Conservation (phyloP, 805 yeast genomes). For the Saturnispora zaruensis region DNA sequence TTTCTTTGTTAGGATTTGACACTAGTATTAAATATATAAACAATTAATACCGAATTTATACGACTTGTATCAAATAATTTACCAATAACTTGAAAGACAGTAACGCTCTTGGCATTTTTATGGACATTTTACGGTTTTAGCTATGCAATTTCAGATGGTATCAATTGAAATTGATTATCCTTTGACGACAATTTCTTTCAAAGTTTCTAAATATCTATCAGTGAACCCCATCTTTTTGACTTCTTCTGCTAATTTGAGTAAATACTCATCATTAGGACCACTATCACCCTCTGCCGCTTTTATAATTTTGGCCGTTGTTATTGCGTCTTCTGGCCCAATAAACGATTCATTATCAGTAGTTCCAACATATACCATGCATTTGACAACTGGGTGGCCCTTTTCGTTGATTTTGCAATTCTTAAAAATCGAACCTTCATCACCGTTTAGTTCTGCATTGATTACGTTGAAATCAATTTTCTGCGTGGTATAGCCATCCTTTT, state of each 20-base stretch:
- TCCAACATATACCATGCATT: conserved; percentile 72
- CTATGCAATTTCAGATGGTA: too few relatives aligned
- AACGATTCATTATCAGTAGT: conserved; percentile 74
- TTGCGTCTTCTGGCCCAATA: conserved; percentile 67
- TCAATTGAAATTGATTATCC: too few relatives aligned
- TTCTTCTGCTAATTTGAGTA: conserved; percentile 45
- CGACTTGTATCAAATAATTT: not conserved
- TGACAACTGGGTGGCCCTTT: conserved; percentile 35
- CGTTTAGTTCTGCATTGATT: conserved; percentile 12
- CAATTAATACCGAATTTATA: not conserved
- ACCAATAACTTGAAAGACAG: not conserved
- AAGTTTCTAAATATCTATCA: conserved; percentile 36
- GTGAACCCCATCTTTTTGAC: conserved; percentile 33
- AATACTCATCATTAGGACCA: conserved; percentile 70
- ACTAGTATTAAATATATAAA: too few relatives aligned
- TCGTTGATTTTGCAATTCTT: conserved; percentile 24
- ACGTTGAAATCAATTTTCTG: conserved; percentile 60
- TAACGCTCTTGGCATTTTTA: too few relatives aligned
- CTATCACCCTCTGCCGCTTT: conserved; percentile 61
- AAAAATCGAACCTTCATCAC: conserved; percentile 19
- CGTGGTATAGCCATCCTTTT: conserved; percentile 78
- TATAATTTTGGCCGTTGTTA: conserved; percentile 54
- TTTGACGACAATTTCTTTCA: conserved; percentile 13
- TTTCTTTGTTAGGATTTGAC: not conserved
- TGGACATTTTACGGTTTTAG: too few relatives aligned